Evolutionary conservation across 331 rosid species (phyloP), one percentile per base, ranked within the genome.

Genomic region (Prunus yedoensis): DNA sequence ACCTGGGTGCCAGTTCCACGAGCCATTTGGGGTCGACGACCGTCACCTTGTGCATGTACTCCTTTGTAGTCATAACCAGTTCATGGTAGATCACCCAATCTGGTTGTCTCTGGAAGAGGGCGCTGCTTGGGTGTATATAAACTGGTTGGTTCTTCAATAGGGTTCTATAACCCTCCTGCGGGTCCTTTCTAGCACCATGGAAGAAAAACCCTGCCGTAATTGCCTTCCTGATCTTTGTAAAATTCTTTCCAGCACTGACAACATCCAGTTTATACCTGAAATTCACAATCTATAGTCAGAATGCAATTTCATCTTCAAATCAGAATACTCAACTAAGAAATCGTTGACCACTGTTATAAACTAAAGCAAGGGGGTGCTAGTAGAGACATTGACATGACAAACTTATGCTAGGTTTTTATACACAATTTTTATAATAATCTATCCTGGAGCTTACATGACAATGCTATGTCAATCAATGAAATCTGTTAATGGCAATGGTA

Each of bases 31-130:
- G 98, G 56, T 93, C 94, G 18, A 93, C 53, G 30, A 93, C 96
- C 1, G 93, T 88, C 75, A 93, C 96, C 84, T 93, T 94, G 2
- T 96, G 91, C 98, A 93, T 93, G 63, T 93, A 93, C 77, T 91
- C 98, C 70, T 93, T 93, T 12, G 98, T 91, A 15, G 98, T 93
- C 97, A 93, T 93, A 69, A 91, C 98, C 63, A 91, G 87, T 80
- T 93, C 98, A 76, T 91, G 97, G 89, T 93, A 91, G 78, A 91
- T 91, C 68, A 89, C 97, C 98, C 97, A 93, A 72, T 91, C 97
- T 18, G 97, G 98, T 61, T 93, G 98, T 71, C 98, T 86, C 80
- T 93, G 98, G 83, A 93, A 93, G 83, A 93, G 84, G 16, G 97
- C 97, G 10, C 96, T 89, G 83, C 98, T 88, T 4, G 98, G 97